Percentiles rank a stretch among this genome's conserved stretches.
Conservation (phyloP, 2,329 filamentous ascomycete species). For the Arachnopeziza araneosa region DNA sequence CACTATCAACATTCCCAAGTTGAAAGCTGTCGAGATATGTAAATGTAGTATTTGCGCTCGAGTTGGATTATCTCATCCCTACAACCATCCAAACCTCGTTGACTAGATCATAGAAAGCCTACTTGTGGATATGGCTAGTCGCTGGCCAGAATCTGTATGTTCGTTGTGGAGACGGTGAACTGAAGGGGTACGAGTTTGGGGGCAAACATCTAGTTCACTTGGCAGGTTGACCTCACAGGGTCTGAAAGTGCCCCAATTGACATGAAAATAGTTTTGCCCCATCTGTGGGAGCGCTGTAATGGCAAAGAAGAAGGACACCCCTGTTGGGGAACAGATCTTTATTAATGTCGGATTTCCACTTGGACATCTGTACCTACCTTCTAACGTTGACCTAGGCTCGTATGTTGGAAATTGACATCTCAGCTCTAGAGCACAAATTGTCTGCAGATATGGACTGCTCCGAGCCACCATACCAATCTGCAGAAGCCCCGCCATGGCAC, state of each 20-base stretch:
- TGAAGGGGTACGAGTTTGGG: neutral
- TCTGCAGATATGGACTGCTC: no score
- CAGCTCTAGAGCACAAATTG: no score
- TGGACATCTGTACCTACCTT: no score
- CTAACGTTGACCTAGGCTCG: no score
- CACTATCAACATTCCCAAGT: conserved; percentile 47
- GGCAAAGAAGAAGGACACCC: neutral
- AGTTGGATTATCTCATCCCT: neutral
- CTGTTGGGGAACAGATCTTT: neutral
- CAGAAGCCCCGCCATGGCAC: no score
- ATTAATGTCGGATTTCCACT: neutral
- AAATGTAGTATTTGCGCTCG: neutral
- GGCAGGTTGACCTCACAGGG: neutral
- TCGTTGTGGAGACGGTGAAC: conserved; percentile 40
- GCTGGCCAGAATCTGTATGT: conserved; percentile 33
- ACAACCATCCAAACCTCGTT: neutral
- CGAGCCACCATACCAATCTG: no score
- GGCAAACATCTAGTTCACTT: neutral
- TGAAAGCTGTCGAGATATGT: conserved; percentile 50
- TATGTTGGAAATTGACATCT: no score
- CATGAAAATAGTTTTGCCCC: neutral
- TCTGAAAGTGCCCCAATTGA: neutral
- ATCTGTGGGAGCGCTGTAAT: neutral
- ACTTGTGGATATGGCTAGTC: conserved; percentile 34
- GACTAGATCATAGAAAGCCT: conserved; percentile 12